A percentile compares a stretch with the other conserved stretches of the same genome.
Conservation (phyloP, 768 basidiomycete genomes). For the Collybia sordida region DNA sequence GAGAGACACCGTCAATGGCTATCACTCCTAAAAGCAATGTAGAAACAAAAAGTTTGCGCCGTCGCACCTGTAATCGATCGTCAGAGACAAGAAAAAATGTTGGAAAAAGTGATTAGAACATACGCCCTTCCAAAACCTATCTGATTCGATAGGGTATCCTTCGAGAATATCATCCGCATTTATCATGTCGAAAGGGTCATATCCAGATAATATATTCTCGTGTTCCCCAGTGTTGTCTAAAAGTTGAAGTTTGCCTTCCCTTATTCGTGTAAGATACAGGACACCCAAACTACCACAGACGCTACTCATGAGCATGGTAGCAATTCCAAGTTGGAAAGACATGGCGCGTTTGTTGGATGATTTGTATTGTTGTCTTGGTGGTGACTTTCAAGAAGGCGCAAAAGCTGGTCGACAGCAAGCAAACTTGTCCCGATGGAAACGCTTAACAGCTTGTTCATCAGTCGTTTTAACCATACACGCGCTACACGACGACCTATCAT, state of each 20-base stretch:
- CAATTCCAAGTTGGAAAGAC: background rate
- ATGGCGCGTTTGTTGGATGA: too few species aligned
- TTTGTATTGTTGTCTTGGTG: too few species aligned
- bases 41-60: too few species aligned
- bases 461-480: too few species aligned
- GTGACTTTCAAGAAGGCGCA: too few species aligned
- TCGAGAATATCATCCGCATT: constrained; percentile 66
- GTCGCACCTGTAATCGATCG: too few species aligned
- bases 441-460: too few species aligned
- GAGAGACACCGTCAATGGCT: too few species aligned
- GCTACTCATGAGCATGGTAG: background rate
- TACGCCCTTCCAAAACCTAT: constrained; percentile 6
- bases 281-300: background rate
- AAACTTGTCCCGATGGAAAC: too few species aligned
- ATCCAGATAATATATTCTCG: constrained; percentile 7
- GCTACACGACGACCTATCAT: too few species aligned
- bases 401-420: too few species aligned
- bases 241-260: constrained; percentile 1
- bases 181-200: constrained; percentile 72
- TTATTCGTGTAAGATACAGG: background rate
- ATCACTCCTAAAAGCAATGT: too few species aligned
- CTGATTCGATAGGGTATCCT: constrained; percentile 63
- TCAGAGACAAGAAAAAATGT: background rate
- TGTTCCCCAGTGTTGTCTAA: background rate
- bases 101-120: background rate